Evolutionary conservation across 352 stramenopile genomes (phyloP), one percentile per base, ranked within the genome.

Genomic region (Globisporangium lucens): DNA sequence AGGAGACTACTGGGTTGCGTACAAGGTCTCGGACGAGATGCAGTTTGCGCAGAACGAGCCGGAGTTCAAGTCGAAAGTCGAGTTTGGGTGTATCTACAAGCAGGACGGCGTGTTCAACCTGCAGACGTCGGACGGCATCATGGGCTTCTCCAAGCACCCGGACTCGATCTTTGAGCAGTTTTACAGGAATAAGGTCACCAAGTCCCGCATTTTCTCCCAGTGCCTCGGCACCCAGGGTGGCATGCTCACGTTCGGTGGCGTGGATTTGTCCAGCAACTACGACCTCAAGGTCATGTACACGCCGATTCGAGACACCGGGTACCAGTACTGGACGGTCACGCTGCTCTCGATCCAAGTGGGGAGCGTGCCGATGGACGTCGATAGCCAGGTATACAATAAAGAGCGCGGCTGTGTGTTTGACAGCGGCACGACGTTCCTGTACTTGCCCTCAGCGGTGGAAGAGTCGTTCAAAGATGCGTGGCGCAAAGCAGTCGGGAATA

Each of bases 41-140:
- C 80, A 69, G 30, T 79, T 93, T 9, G 73, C 76, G 4, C 41
- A 66, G 7, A 47, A 27, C 29, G 30, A 49, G 0, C 47, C 43
- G 0, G 65, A 61, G 4, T 76, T 90, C 60, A 64, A 74, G 17
- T 70, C 78, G 5, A 58, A 55, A 3, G 85, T 99, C 47, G 85
- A 91, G 52, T 98, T 99, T 78, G 96, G 95, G n/a, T 99, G 96
- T 81, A 98, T 98, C 75, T 93, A 85, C 41, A 75, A 79, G 49
- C 83, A 98, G 63, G 97, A 85, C 0, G 94, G 94, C 13, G 80
- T 98, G 30, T 98, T 99, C 69, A 87, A 89, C 2, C 82, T 87
- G 20, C 93, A 98, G 74, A 73, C 94, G 8, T 97, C 95, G 27
- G 94, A 99, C 76, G 97, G 97, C 10, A 99, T 99, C 70, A 99